Evolutionary conservation across 805 yeast genomes (phyloP).

Genomic region (Lachancea waltii): DNA sequence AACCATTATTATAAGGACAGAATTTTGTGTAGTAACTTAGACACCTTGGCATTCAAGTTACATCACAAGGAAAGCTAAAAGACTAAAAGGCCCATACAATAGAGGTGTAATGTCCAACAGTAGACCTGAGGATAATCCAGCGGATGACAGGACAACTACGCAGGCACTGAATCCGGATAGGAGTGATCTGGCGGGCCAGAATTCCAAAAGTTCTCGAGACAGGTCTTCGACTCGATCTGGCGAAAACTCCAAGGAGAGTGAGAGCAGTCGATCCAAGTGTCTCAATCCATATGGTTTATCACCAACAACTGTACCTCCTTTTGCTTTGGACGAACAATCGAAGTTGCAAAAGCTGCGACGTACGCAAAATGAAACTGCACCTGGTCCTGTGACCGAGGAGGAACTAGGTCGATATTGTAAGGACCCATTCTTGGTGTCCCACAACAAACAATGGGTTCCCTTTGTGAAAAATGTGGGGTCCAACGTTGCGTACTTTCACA

Average conservation of each 20-base stretch:
- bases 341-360: slow-evolving; percentile 14
- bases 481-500: slow-evolving; percentile 22
- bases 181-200: background rate
- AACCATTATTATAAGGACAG: background rate
- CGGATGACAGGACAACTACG: background rate
- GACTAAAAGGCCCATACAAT: too few species aligned
- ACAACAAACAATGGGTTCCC: slow-evolving; percentile 45
- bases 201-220: slow-evolving; percentile 1
- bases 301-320: slow-evolving; percentile 53
- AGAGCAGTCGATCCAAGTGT: background rate
- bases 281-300: slow-evolving; percentile 33
- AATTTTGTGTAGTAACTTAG: slow-evolving; percentile 1
- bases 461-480: slow-evolving; percentile 37
- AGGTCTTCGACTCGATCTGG: background rate
- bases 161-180: background rate
- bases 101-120: background rate
- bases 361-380: slow-evolving; percentile 8
- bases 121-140: background rate
- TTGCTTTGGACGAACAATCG: slow-evolving; percentile 47
- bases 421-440: slow-evolving; percentile 34
- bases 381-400: slow-evolving; percentile 11
- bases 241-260: background rate
- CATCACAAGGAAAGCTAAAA: too few species aligned
- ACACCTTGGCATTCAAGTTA: too few species aligned
- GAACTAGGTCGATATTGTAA: slow-evolving; percentile 22